Conservation (phyloP, 2,329 filamentous ascomycete genomes). For the Phialophora tarda region DNA sequence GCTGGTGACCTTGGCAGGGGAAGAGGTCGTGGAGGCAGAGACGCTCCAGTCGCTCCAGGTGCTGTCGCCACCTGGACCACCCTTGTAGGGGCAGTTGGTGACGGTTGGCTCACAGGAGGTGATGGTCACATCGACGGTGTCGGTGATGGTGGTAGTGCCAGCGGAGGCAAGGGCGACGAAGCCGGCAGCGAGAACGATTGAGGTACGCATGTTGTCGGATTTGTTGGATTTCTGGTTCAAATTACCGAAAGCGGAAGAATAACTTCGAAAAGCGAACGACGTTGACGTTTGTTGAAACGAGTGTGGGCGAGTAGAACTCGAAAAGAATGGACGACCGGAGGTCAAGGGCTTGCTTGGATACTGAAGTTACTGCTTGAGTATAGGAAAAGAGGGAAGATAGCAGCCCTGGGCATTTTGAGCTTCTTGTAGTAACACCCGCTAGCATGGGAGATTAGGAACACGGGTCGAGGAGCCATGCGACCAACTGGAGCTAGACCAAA, state of each 20-base stretch:
- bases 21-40: slow-evolving; percentile 11
- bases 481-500: slow-evolving; percentile 24
- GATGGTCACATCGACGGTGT: slow-evolving; percentile 65
- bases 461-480: slow-evolving; percentile 15
- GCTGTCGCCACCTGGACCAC: neutral
- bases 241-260: slow-evolving; percentile 33
- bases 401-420: slow-evolving; percentile 31
- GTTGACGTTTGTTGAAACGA: slow-evolving; percentile 32
- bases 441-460: slow-evolving; percentile 32
- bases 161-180: slow-evolving; percentile 44
- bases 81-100: slow-evolving; percentile 59
- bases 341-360: slow-evolving; percentile 36
- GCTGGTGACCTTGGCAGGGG: slow-evolving; percentile 1
- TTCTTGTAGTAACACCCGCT: slow-evolving; percentile 33
- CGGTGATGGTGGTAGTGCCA: slow-evolving; percentile 56
- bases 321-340: slow-evolving; percentile 41
- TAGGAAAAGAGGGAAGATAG: slow-evolving; percentile 27
- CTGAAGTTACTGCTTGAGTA: slow-evolving; percentile 37
- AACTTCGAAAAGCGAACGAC: slow-evolving; percentile 25
- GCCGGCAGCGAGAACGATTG: slow-evolving; percentile 45
- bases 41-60: slow-evolving; percentile 25
- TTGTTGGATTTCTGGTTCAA: slow-evolving; percentile 27
- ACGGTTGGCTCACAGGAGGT: slow-evolving; percentile 66
- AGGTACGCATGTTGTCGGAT: slow-evolving; percentile 41
- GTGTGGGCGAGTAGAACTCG: slow-evolving; percentile 37